Percentiles rank a stretch among this genome's conserved stretches.
Conservation (phyloP, 164 flowering plant genomes). For the Annona cherimola region DNA sequence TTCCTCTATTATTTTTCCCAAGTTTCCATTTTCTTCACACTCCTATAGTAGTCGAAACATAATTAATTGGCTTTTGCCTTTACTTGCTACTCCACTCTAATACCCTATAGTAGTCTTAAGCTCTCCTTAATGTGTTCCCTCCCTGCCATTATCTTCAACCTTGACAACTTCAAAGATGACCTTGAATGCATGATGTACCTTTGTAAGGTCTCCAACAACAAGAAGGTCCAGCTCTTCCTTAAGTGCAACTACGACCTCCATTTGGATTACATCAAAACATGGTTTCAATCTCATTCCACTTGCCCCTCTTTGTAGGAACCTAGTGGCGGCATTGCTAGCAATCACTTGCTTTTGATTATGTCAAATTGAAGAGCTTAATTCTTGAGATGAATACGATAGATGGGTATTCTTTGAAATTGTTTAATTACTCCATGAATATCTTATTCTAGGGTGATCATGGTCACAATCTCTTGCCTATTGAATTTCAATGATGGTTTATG, state of each 20-base stretch:
- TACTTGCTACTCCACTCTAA: constrained; percentile 24
- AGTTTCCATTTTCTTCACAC: not conserved
- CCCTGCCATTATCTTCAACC: constrained; percentile 28
- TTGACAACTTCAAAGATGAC: constrained; percentile 29
- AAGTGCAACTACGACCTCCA: constrained; percentile 62
- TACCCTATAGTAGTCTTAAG: constrained; percentile 6
- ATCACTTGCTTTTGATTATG: not conserved
- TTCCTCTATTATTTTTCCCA: too few species aligned
- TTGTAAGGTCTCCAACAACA: constrained; percentile 40
- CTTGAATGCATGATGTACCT: constrained; percentile 59
- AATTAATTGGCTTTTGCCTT: constrained; percentile 42
- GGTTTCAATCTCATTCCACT: constrained; percentile 65
- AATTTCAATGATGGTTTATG: too few species aligned
- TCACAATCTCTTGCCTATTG: too few species aligned
- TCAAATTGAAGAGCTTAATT: not conserved
- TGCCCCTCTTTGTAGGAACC: constrained; percentile 52
- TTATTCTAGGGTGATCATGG: constrained; percentile 11
- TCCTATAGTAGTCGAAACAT: constrained; percentile 18
- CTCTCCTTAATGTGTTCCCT: constrained; percentile 1
- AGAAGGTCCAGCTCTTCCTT: constrained; percentile 45
- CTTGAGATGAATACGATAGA: not conserved
- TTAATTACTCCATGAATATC: constrained; percentile 9
- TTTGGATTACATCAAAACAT: constrained; percentile 65
- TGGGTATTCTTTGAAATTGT: constrained; percentile 2
- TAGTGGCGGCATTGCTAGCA: constrained; percentile 9